These are phyloP conservation scores for Pyrenophora seminiperda DNA, from an alignment of 2,329 filamentous ascomycete genomes.

Conservation along the genomic window DNA sequence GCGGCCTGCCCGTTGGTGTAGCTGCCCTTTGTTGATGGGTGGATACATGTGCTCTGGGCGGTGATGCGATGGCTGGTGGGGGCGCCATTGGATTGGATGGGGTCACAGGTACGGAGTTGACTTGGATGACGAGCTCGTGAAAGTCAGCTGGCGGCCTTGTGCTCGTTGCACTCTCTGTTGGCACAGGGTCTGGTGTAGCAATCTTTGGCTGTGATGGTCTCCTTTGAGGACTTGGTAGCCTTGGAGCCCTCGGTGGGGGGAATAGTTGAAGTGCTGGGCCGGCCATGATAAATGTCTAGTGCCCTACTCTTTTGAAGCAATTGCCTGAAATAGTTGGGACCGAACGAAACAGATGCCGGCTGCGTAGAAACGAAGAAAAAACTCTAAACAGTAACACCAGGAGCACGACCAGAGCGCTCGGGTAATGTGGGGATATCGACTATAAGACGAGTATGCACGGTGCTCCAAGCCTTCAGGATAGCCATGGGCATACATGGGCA, in stretches of 20 bases:
- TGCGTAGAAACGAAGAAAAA: constrained; percentile 16
- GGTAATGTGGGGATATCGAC: constrained; percentile 42
- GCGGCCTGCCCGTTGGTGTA: constrained; percentile 26
- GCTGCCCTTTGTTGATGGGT: constrained; percentile 27
- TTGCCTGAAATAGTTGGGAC: constrained; percentile 25
- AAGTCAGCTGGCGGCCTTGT: constrained; percentile 42
- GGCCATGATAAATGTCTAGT: constrained; percentile 35
- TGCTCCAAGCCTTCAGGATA: constrained; percentile 14
- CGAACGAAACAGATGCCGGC: constrained; percentile 17
- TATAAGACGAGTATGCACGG: constrained; percentile 36
- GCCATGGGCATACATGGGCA: constrained; percentile 20
- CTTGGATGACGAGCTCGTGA: constrained; percentile 48
- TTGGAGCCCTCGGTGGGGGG: constrained; percentile 43
- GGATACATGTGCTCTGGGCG: constrained; percentile 38
- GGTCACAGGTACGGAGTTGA: constrained; percentile 46
- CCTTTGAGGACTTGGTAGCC: constrained; percentile 41
- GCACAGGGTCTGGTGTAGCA: constrained; percentile 36
- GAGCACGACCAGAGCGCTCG: constrained; percentile 27
- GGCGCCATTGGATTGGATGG: constrained; percentile 35
- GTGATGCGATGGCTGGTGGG: constrained; percentile 28
- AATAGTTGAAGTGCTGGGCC: constrained; percentile 47
- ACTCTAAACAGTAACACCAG: constrained; percentile 20
- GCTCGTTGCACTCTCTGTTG: constrained; percentile 39
- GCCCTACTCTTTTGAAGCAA: constrained; percentile 22
- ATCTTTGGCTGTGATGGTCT: constrained; percentile 35